A percentile compares a stretch with the other conserved stretches of the same genome.
Evolutionary conservation across 1,139 yeast genomes (phyloP).

Genomic region (Magnusiomyces sp.): DNA sequence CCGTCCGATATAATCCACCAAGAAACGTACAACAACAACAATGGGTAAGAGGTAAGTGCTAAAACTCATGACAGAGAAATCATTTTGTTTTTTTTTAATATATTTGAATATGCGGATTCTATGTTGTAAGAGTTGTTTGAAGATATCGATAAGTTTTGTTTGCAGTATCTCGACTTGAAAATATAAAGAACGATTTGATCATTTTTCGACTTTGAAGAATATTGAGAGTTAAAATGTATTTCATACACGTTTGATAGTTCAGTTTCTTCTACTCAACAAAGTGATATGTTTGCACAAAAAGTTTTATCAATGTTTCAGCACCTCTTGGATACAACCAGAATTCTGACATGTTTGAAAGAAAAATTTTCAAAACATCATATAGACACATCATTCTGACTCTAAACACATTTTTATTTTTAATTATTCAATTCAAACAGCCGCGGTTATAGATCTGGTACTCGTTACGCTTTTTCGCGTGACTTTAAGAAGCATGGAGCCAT

Average conservation of each 20-base stretch:
- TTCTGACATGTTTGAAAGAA: too few species aligned
- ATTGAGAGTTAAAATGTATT: too few species aligned
- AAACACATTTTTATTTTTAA: background rate
- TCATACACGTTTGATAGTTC: too few species aligned
- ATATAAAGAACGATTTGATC: too few species aligned
- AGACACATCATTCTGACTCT: too few species aligned
- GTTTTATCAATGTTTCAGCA: background rate
- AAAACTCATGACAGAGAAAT: background rate
- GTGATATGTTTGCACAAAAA: background rate
- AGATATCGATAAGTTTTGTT: too few species aligned
- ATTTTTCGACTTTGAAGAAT: too few species aligned
- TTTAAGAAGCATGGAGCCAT: conserved; percentile 96
- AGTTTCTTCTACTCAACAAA: too few species aligned
- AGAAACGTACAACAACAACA: conserved; percentile 31
- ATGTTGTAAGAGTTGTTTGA: too few species aligned
- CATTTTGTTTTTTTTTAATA: background rate
- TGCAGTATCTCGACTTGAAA: too few species aligned
- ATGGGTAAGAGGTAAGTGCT: conserved; percentile 67
- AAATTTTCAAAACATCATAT: background rate
- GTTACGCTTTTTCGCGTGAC: conserved; percentile 99
- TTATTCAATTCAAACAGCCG: conserved; percentile 52
- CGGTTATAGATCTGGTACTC: conserved; percentile 99
- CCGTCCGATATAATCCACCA: conserved; percentile 16
- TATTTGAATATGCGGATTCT: background rate
- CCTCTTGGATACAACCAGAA: too few species aligned